Evolutionary conservation across 495 filamentous ascomycete genomes (phyloP), one percentile per base, ranked within the genome.

Genomic region (Trichoderma virens): DNA sequence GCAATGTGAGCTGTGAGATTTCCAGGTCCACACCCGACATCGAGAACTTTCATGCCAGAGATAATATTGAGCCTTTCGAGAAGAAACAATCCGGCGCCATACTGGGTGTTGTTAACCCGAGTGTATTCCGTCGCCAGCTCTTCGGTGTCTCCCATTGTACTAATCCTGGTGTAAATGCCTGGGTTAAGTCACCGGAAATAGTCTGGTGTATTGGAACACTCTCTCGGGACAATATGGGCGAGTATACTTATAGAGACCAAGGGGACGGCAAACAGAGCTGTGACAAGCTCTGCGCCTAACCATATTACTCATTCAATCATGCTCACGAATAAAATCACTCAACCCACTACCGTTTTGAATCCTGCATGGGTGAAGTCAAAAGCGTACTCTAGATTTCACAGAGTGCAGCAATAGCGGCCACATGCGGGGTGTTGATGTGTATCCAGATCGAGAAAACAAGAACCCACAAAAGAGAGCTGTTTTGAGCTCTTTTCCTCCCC

Each of bases 1-100:
- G 62, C 65, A 47, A 67, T 60, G 34, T 54, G 62, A 47, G 62
- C 43, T 13, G 65, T 67, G 51, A 67, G 62, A 34, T 67, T 45
- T 13, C 65, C 65, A 32, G 65, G 62, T 3, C 65, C 35, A 14
- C 35, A 39, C 5, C 35, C 35, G 35, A 39, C 35, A 39, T 39
- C 35, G 5, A 39, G 35, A 39, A 39, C 35, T 39, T 14, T 39
- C 35, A 39, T 39, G 1, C 35, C 35, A 14, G 35, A 14, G 35
- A 39, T 14, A 39, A 39, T 39, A 39, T 39, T 39, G 35, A 39
- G 35, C 35, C 35, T 39, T 39, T 39, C 35, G 35, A 39, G 35
- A 39, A 39, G 35, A 39, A 39, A 39, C 35, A 39, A 6, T 14
- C 35, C 35, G 5, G 35, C 35, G 35, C 35, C 35, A 39, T 39